Evolutionary conservation across 2,329 filamentous ascomycete species (phyloP).

Genomic region (Septoria petroselini): DNA sequence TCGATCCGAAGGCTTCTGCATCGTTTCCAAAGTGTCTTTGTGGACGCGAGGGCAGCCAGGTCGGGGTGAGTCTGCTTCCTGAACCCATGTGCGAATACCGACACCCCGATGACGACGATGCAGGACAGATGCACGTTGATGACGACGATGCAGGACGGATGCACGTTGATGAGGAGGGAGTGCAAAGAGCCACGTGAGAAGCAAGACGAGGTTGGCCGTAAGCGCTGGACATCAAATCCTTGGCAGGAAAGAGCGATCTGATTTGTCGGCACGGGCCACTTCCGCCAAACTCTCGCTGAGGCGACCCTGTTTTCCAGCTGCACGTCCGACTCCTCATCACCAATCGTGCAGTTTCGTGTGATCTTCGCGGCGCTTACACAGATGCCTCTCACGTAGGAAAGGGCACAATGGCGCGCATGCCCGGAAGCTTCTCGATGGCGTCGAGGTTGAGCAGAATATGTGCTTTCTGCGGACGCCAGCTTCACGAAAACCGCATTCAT

Average conservation of each 20-base stretch:
- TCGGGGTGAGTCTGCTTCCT: no score
- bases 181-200: neutral
- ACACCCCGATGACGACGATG: no score
- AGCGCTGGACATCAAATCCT: neutral
- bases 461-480: neutral
- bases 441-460: neutral
- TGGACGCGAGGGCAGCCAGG: no score
- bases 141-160: neutral
- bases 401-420: slow-evolving; percentile 6
- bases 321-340: slow-evolving; percentile 12
- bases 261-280: slow-evolving; percentile 1
- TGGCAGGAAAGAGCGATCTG: neutral
- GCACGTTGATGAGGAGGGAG: neutral
- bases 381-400: neutral
- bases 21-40: no score
- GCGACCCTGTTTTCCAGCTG: slow-evolving; percentile 8
- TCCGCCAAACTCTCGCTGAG: neutral
- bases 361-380: slow-evolving; percentile 18
- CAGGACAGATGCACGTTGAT: neutral
- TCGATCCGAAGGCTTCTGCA: no score
- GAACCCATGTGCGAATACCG: no score
- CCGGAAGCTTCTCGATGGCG: slow-evolving; percentile 14
- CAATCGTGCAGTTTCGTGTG: slow-evolving; percentile 19
- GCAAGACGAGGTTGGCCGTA: neutral
- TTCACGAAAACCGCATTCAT: no score